A percentile compares a stretch with the other conserved stretches of the same genome.
phyloP scores from a whole-genome alignment of 1,284 basidiomycete genomes.

The Leccinum olivaceoglutinosum region DNA sequence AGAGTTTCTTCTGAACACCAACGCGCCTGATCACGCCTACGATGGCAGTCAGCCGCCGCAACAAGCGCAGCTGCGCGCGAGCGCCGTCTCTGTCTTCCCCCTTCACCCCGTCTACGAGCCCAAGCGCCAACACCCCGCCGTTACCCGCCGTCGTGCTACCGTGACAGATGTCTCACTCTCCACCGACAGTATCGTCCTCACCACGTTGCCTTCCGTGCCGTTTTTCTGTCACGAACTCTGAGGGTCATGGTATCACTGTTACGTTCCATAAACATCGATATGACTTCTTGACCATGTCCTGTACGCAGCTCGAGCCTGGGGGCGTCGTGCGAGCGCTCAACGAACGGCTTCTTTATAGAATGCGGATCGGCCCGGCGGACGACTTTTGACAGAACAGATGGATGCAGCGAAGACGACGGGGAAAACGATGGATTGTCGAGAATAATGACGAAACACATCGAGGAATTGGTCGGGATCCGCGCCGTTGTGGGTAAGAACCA shows the following conservation, averaged over 20 bases:
- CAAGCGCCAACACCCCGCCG: background rate
- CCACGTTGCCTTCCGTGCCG: conserved; percentile 42
- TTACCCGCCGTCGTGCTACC: conserved; percentile 34
- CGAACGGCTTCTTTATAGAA: conserved; percentile 38
- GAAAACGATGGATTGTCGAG: conserved; percentile 19
- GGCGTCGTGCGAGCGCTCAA: conserved; percentile 44
- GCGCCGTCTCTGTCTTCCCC: conserved; percentile 8
- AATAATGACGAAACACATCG: conserved; percentile 41
- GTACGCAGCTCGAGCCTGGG: conserved; percentile 34
- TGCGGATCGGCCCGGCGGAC: conserved; percentile 38
- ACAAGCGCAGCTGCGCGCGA: conserved; percentile 16
- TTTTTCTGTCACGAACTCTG: conserved; percentile 53
- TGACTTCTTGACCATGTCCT: conserved; percentile 51
- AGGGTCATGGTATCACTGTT: no score
- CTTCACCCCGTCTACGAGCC: conserved; percentile 7
- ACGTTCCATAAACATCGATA: no score
- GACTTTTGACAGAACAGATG: conserved; percentile 9
- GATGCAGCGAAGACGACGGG: conserved; percentile 1
- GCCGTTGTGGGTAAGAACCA: conserved; percentile 23
- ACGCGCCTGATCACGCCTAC: conserved; percentile 21
- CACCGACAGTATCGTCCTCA: conserved; percentile 52
- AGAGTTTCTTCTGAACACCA: conserved; percentile 23
- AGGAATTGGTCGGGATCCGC: conserved; percentile 48
- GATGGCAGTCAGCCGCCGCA: conserved; percentile 11
- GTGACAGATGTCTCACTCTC: conserved; percentile 41